Evolutionary conservation across 768 basidiomycete genomes (phyloP).

Genomic region (Rhizopogon vesiculosus): DNA sequence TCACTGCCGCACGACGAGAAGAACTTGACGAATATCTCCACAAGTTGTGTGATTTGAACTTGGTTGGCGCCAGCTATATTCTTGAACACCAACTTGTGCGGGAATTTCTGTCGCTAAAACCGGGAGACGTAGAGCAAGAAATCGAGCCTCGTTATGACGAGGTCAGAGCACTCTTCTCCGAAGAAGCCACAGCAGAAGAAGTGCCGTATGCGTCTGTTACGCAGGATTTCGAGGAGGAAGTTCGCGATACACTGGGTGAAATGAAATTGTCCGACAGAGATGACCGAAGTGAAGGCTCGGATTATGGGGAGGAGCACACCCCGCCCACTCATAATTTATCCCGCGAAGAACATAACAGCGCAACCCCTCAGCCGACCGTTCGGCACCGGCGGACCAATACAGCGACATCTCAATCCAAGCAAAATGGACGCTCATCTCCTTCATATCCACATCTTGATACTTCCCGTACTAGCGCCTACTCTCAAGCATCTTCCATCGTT

Average conservation of each 20-base stretch:
- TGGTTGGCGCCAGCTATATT: conserved; percentile 68
- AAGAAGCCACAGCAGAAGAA: conserved; percentile 27
- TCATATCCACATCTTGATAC: conserved; percentile 22
- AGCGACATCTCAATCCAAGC: conserved; percentile 35
- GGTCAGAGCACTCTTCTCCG: conserved; percentile 48
- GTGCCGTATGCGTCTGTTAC: conserved; percentile 19
- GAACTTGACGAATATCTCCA: conserved; percentile 90
- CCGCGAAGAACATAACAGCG: conserved; percentile 19
- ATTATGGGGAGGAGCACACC: conserved; percentile 51
- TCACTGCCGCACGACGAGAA: conserved; percentile 73
- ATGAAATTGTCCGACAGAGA: conserved; percentile 44
- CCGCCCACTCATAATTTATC: conserved; percentile 28
- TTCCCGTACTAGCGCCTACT: conserved; percentile 22
- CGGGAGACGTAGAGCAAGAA: conserved; percentile 78
- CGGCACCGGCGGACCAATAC: conserved; percentile 48
- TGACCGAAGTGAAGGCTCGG: conserved; percentile 58
- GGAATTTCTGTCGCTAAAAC: conserved; percentile 77
- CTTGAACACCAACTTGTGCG: conserved; percentile 77
- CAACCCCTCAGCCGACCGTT: conserved; percentile 12
- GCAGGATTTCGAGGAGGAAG: conserved; percentile 35
- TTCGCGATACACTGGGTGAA: conserved; percentile 46
- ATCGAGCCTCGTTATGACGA: conserved; percentile 55
- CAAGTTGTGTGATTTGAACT: conserved; percentile 69
- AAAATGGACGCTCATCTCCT: conserved; percentile 24
- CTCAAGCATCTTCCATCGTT: conserved; percentile 21